These are phyloP conservation scores for Spencermartinsiella europaea DNA, from an alignment of 805 yeast species.

Conservation along the genomic window DNA sequence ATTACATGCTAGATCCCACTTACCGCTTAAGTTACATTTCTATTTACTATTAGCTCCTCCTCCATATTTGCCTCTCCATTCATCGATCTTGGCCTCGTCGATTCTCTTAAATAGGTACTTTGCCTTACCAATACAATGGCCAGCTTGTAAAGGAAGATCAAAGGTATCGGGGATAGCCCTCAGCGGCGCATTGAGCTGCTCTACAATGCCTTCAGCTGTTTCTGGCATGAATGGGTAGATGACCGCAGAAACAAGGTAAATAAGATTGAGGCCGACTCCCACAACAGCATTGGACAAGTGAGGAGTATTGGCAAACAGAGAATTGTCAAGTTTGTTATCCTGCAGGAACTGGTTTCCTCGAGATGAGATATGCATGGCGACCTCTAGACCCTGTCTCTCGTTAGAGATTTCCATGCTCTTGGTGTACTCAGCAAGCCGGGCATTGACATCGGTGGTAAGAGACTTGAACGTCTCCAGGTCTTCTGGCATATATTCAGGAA, in stretches of 20 bases:
- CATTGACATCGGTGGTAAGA: slow-evolving; percentile 53
- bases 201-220: slow-evolving; percentile 60
- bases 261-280: slow-evolving; percentile 82
- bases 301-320: slow-evolving; percentile 68
- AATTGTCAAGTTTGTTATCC: slow-evolving; percentile 91
- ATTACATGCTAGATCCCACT: too few relatives aligned
- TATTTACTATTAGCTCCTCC: too few relatives aligned
- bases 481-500: slow-evolving; percentile 57
- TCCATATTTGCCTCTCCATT: slow-evolving; percentile 83
- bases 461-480: slow-evolving; percentile 32
- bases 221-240: slow-evolving; percentile 90
- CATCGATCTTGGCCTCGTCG: slow-evolving; percentile 80
- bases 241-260: slow-evolving; percentile 78
- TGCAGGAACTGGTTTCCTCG: slow-evolving; percentile 95
- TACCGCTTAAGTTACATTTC: too few relatives aligned
- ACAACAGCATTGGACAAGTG: slow-evolving; percentile 86
- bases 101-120: slow-evolving; percentile 89
- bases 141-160: slow-evolving; percentile 60
- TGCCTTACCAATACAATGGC: slow-evolving; percentile 87
- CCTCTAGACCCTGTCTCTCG: slow-evolving; percentile 83
- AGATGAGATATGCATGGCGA: slow-evolving; percentile 85
- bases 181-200: slow-evolving; percentile 78
- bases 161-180: slow-evolving; percentile 74
- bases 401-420: slow-evolving; percentile 68
- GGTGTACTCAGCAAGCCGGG: slow-evolving; percentile 55